Evolutionary conservation across 2,329 filamentous ascomycete genomes (phyloP).

Genomic region (Diaporthe citri): DNA sequence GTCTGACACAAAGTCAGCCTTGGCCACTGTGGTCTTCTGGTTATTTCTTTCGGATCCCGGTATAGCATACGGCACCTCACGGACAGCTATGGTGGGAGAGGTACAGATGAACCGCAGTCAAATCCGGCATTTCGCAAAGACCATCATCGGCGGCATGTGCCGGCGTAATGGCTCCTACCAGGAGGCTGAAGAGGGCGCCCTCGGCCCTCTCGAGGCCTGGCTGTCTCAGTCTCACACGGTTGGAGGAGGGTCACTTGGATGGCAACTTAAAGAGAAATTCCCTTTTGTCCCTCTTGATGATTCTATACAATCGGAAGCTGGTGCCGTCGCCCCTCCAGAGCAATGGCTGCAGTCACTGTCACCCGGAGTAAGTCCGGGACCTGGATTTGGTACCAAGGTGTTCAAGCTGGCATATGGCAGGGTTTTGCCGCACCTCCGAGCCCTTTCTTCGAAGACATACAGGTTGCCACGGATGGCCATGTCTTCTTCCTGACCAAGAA

Average conservation of each 20-base stretch:
- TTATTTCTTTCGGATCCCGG: not conserved
- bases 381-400: too few species aligned
- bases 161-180: not conserved
- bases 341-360: too few species aligned
- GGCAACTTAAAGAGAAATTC: too few species aligned
- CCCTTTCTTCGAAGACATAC: not conserved
- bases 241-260: rapidly evolving
- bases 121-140: not conserved
- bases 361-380: too few species aligned
- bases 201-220: not conserved
- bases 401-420: not conserved
- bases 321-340: too few species aligned
- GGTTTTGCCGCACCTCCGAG: not conserved
- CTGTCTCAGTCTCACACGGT: not conserved
- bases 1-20: slow-evolving; percentile 20
- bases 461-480: slow-evolving; percentile 25
- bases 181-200: not conserved
- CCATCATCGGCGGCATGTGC: slow-evolving; percentile 2
- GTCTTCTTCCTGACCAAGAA: slow-evolving; percentile 13
- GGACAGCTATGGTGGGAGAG: too few species aligned
- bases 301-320: too few species aligned
- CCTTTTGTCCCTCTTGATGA: too few species aligned
- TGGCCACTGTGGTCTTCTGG: slow-evolving; percentile 8
- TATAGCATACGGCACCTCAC: too few species aligned
- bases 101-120: not conserved